These are phyloP conservation scores for Rossbeevera mucosa DNA, from an alignment of 768 basidiomycete genomes.

Conservation along the genomic window DNA sequence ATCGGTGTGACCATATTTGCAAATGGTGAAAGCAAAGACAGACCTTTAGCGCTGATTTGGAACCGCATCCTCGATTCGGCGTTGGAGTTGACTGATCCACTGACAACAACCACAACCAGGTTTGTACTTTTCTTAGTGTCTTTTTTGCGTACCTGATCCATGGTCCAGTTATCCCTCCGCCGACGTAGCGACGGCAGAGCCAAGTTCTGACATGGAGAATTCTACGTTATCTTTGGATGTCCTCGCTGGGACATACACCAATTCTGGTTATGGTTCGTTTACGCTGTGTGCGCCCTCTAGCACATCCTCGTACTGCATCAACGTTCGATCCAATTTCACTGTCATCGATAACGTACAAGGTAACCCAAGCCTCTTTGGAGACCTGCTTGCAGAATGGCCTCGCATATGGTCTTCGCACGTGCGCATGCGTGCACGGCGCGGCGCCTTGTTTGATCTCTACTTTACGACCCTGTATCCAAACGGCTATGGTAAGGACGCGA, in stretches of 20 bases:
- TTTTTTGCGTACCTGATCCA: not conserved
- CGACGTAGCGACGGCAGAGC: not conserved
- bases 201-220: not conserved
- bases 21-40: slow-evolving; percentile 25
- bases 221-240: slow-evolving; percentile 14
- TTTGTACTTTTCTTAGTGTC: not conserved
- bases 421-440: slow-evolving; percentile 23
- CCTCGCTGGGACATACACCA: slow-evolving; percentile 34
- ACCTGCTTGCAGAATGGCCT: slow-evolving; percentile 33
- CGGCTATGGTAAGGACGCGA: slow-evolving; percentile 36
- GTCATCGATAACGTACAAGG: slow-evolving; percentile 17
- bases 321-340: slow-evolving; percentile 27
- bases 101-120: not conserved
- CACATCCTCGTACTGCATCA: slow-evolving; percentile 20
- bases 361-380: not conserved
- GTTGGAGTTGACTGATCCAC: slow-evolving; percentile 5
- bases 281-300: slow-evolving; percentile 33
- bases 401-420: slow-evolving; percentile 36
- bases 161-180: not conserved
- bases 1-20: slow-evolving; percentile 35
- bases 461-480: slow-evolving; percentile 32
- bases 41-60: slow-evolving; percentile 3
- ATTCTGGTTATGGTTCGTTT: slow-evolving; percentile 37
- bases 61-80: slow-evolving; percentile 24
- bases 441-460: slow-evolving; percentile 17